Conservation (phyloP, 2,329 filamentous ascomycete genomes). For the Rutstroemia sp. region DNA sequence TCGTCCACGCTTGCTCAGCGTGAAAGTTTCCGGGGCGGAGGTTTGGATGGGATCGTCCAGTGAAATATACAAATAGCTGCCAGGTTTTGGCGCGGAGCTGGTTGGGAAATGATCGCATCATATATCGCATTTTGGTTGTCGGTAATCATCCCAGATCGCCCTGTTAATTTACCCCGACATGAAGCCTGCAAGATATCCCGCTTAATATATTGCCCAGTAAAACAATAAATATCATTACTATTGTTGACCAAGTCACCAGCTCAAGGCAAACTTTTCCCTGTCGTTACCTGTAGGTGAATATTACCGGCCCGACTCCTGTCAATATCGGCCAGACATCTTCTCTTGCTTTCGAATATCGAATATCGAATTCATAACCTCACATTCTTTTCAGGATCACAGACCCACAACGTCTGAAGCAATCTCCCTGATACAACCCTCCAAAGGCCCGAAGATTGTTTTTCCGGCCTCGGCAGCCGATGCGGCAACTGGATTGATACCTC, state of each 20-base stretch:
- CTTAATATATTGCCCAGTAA: conserved; percentile 15
- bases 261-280: neutral
- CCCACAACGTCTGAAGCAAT: neutral
- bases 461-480: conserved; percentile 12
- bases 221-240: conserved; percentile 8
- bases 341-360: neutral
- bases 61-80: conserved; percentile 1
- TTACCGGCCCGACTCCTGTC: conserved; percentile 6
- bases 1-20: conserved; percentile 1
- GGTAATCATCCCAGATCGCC: conserved; percentile 4
- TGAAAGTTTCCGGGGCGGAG: neutral
- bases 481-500: conserved; percentile 10
- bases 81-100: neutral
- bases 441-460: conserved; percentile 2
- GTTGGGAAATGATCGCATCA: neutral
- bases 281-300: neutral
- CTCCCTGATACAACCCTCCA: conserved; percentile 1
- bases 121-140: conserved; percentile 1
- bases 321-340: conserved; percentile 1
- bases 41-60: neutral
- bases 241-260: conserved; percentile 6
- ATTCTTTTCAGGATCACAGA: neutral
- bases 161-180: conserved; percentile 2
- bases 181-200: conserved; percentile 7
- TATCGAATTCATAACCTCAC: neutral